Percentiles rank a stretch among this genome's conserved stretches.
These are phyloP conservation scores for apple (Malus domestica) DNA, from an alignment of 306 rosid species.

Conservation along the genomic window DNA sequence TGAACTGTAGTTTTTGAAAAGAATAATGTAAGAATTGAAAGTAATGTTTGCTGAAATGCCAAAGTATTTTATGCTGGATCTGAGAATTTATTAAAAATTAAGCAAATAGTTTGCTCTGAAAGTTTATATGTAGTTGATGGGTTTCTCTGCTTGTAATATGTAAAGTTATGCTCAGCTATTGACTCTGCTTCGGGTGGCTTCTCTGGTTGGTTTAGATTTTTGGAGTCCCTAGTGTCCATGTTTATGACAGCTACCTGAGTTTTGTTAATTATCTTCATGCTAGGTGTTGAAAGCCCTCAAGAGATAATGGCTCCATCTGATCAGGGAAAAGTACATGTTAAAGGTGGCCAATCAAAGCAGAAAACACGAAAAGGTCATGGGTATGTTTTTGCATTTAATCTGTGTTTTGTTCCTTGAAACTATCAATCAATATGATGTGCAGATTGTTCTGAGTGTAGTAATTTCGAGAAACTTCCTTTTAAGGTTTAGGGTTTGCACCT, in stretches of 20 bases:
- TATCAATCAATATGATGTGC: neutral
- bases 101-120: neutral
- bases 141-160: neutral
- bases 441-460: neutral
- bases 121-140: neutral
- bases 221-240: neutral
- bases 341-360: constrained; percentile 61
- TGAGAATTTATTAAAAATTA: neutral
- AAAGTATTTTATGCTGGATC: neutral
- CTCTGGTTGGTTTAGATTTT: neutral
- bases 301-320: constrained; percentile 51
- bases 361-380: constrained; percentile 76
- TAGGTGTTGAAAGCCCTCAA: constrained; percentile 44
- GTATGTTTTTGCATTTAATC: constrained; percentile 39
- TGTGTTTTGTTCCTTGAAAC: neutral
- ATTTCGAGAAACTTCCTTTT: neutral
- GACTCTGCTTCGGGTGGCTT: neutral
- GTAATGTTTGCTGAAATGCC: neutral
- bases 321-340: constrained; percentile 45
- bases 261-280: constrained; percentile 9
- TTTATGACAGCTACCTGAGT: constrained; percentile 7
- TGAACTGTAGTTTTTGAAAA: neutral
- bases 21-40: neutral
- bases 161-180: neutral
- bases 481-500: neutral